A percentile compares a stretch with the other conserved stretches of the same genome.
phyloP scores from a whole-genome alignment of 2,329 filamentous ascomycete genomes.

The Epichloe gansuensis region DNA sequence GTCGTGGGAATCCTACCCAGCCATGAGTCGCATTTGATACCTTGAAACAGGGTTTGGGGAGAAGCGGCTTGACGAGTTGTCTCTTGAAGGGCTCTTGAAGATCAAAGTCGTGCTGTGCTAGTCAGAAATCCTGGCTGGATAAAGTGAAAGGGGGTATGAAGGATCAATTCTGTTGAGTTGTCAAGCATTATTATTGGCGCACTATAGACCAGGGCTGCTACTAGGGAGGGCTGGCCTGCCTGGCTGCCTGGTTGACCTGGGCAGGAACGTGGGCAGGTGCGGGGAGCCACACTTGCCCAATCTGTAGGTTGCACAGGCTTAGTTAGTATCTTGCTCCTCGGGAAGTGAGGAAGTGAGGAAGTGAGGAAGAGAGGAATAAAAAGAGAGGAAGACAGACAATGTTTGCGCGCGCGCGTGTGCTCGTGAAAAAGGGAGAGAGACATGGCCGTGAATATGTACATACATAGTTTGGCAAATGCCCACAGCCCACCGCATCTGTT shows the following conservation, averaged over 20 bases:
- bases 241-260: neutral
- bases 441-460: neutral
- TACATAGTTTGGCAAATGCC: neutral
- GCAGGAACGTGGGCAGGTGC: slow-evolving; percentile 2
- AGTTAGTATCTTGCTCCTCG: neutral
- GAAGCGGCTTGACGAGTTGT: neutral
- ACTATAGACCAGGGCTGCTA: too few species aligned
- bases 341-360: neutral
- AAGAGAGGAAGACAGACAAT: neutral
- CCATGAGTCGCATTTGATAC: neutral
- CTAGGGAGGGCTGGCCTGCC: too few species aligned
- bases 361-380: neutral
- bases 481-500: too few species aligned
- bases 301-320: neutral
- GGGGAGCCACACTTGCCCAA: slow-evolving; percentile 2
- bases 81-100: neutral
- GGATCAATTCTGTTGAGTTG: too few species aligned
- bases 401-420: too few species aligned
- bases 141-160: neutral
- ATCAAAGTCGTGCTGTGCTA: too few species aligned
- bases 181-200: too few species aligned
- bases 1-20: too few species aligned
- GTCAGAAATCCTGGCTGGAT: neutral
- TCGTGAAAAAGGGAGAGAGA: neutral
- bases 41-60: neutral